Evolutionary conservation across 164 flowering plant species (phyloP), one percentile per base, ranked within the genome.

Genomic region (Berberis thunbergii): DNA sequence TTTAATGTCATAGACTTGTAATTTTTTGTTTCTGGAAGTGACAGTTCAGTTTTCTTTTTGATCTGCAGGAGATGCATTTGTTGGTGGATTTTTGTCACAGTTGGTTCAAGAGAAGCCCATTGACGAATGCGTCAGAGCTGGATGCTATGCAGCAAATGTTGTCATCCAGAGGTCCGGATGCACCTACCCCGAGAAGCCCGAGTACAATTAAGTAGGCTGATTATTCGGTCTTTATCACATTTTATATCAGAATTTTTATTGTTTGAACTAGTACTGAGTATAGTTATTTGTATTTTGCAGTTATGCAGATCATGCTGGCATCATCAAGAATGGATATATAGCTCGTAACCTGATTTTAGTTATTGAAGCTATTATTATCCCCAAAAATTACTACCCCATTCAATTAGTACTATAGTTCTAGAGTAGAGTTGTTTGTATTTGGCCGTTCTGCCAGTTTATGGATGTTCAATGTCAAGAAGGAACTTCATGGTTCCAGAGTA

Each of bases 121-220:
- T 61, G 95, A 74, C 59, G 95, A 86, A 2, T 94, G 92, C 68
- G 92, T 94, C 4, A 81, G 72, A 73, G 96, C 97, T 43, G 97
- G 95, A 41, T 77, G 80, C 55, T 93, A 90, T 73, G 98, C 96
- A 43, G 80, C 98, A 1, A 86, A 87, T 78, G 97, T 88, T 6
- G 72, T 94, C 66, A 93, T 93, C 76, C 98, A 90, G 66, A 84
- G 97, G 81, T 86, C 98, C 38, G 96, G 96, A 66, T 93, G 98
- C 88, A 84, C 97, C 26, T 90, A 78, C 81, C 98, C 98, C 1
- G 91, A 84, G 77, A 88, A 86, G 82, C 97, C 97, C 10, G 85
- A 80, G 52, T 90, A 26, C 26, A 26, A 26, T 85, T 69, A 63
- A 73, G 2, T 84, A 66, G 62, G 59, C 49, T 4, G 43, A 26